Evolutionary conservation across 345 rosid genomes (phyloP).

Genomic region (Physaria fendleri): DNA sequence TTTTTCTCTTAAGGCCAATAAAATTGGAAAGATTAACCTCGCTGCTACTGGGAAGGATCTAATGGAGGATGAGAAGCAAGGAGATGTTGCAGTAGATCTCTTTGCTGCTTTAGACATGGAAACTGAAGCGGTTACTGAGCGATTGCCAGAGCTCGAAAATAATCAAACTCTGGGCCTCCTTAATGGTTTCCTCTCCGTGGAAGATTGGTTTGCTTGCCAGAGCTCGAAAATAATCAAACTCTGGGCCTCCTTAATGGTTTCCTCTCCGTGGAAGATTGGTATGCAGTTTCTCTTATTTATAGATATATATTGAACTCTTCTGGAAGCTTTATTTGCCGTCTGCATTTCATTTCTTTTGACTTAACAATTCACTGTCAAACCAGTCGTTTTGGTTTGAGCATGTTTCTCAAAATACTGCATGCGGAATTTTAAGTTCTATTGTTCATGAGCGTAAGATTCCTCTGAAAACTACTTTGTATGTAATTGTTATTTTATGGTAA

Average conservation of each 20-base stretch:
- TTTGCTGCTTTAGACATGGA: conserved; percentile 91
- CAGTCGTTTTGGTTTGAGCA: conserved; percentile 6
- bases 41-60: conserved; percentile 99
- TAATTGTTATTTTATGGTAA: background rate
- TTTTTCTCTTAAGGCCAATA: conserved; percentile 64
- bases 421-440: conserved; percentile 4
- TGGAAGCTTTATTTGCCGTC: too few relatives aligned
- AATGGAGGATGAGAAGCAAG: conserved; percentile 99
- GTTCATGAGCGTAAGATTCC: conserved; percentile 4
- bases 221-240: conserved; percentile 82
- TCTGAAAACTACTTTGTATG: background rate
- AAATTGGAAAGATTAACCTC: conserved; percentile 94
- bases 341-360: background rate
- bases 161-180: conserved; percentile 93
- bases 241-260: conserved; percentile 92
- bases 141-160: conserved; percentile 68
- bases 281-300: too few relatives aligned
- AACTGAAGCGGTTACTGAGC: conserved; percentile 77
- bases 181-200: conserved; percentile 86
- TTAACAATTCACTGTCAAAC: conserved; percentile 5
- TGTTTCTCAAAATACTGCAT: conserved; percentile 1
- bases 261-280: conserved; percentile 97
- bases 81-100: conserved; percentile 86
- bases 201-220: conserved; percentile 73
- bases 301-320: too few relatives aligned